Evolutionary conservation across 176 grass and related monocot species (phyloP).

Genomic region (Rhynchospora tenuis): DNA sequence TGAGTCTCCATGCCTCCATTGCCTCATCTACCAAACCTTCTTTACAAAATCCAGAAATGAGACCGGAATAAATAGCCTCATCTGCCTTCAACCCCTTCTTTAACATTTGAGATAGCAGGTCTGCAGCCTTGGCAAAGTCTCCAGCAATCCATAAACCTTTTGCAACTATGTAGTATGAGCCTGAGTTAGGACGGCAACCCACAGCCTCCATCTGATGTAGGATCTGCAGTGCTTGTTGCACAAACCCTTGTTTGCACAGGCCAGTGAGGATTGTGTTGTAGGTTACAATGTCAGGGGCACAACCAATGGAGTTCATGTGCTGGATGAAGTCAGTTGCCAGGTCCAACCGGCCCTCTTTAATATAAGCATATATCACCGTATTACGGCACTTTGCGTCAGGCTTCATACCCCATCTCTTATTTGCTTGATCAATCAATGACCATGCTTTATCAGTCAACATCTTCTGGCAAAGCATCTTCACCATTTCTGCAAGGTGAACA

Average conservation of each 20-base stretch:
- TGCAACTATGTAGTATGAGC: neutral
- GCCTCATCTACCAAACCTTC: conserved; percentile 4
- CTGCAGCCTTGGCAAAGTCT: neutral
- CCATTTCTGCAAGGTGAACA: conserved; percentile 18
- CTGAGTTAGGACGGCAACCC: neutral
- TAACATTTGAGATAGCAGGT: conserved; percentile 13
- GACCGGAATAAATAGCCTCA: neutral
- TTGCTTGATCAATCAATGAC: conserved; percentile 21
- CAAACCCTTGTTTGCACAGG: neutral
- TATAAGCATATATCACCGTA: conserved; percentile 10
- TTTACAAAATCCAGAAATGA: conserved; percentile 8
- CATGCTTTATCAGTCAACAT: conserved; percentile 25
- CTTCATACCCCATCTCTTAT: conserved; percentile 15
- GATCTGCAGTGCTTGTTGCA: neutral
- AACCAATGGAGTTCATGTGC: neutral
- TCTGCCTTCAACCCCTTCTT: conserved; percentile 12
- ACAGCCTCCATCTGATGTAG: neutral
- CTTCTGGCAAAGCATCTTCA: conserved; percentile 30
- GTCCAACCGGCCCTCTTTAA: conserved; percentile 1
- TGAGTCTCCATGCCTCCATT: neutral
- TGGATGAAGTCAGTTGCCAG: conserved; percentile 4
- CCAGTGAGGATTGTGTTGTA: conserved; percentile 8
- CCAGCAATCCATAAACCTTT: neutral
- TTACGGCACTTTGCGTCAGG: conserved; percentile 30
- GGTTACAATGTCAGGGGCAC: neutral